phyloP scores from a whole-genome alignment of 1,284 basidiomycete genomes.

The Cryptococcus sp. region DNA sequence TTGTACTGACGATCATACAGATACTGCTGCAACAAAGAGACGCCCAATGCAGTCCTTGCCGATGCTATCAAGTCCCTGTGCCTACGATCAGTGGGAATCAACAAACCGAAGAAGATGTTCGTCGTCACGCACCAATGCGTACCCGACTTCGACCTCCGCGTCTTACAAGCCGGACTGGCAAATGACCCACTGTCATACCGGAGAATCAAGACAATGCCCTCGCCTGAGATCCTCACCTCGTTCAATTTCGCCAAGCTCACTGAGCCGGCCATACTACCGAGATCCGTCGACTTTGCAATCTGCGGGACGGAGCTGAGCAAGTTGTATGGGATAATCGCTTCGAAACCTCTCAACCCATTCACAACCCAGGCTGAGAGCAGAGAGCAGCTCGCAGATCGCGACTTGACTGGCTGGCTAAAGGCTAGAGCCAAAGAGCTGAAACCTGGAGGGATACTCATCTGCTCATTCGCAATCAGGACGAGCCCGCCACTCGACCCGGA shows the following conservation, averaged over 20 bases:
- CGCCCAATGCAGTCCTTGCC: conserved; percentile 18
- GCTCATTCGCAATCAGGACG: conserved; percentile 17
- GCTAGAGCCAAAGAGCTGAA: conserved; percentile 22
- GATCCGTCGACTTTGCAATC: conserved; percentile 21
- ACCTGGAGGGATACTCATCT: conserved; percentile 24
- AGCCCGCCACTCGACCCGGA: neutral
- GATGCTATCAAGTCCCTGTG: conserved; percentile 14
- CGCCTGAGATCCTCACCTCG: conserved; percentile 18
- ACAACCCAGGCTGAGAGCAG: conserved; percentile 17
- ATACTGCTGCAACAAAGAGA: conserved; percentile 25
- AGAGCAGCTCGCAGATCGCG: conserved; percentile 20
- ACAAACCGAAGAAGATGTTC: conserved; percentile 10
- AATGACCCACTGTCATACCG: conserved; percentile 20
- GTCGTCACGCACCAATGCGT: conserved; percentile 24
- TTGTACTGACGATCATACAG: conserved; percentile 4
- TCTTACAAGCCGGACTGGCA: conserved; percentile 16
- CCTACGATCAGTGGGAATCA: conserved; percentile 2
- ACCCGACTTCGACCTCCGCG: conserved; percentile 20
- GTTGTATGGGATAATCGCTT: conserved; percentile 15
- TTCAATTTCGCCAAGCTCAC: conserved; percentile 25
- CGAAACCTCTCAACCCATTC: conserved; percentile 14
- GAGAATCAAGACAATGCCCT: conserved; percentile 12
- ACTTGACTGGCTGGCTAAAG: conserved; percentile 21
- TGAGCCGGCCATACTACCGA: conserved; percentile 16
- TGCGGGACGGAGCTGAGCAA: conserved; percentile 19